Conservation (phyloP, 2,329 filamentous ascomycete genomes). For the Nigrospora sphaerica region DNA sequence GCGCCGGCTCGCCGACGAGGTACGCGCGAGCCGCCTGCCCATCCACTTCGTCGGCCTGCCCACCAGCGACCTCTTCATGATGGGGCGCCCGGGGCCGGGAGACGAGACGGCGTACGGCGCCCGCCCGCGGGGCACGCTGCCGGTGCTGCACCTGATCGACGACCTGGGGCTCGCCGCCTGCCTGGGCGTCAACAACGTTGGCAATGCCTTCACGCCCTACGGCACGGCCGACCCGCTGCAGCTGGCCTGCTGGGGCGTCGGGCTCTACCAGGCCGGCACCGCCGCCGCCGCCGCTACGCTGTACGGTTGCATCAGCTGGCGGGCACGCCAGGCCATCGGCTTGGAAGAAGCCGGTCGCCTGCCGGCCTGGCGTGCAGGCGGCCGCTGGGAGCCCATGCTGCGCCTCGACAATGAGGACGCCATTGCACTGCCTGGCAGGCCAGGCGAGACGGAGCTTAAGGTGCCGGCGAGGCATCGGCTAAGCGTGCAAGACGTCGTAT, state of each 20-base stretch:
- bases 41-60: conserved; percentile 63
- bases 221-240: conserved; percentile 59
- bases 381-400: conserved; percentile 16
- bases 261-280: conserved; percentile 61
- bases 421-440: conserved; percentile 12
- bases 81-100: conserved; percentile 35
- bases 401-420: conserved; percentile 15
- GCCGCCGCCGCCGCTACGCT: conserved; percentile 49
- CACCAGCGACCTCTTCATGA: conserved; percentile 68
- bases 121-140: conserved; percentile 51
- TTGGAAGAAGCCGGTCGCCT: conserved; percentile 6
- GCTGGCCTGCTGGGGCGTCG: conserved; percentile 56
- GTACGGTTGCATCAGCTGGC: conserved; percentile 32
- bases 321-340: conserved; percentile 27
- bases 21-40: conserved; percentile 41
- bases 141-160: conserved; percentile 53
- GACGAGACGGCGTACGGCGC: conserved; percentile 9
- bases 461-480: conserved; percentile 19
- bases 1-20: conserved; percentile 35
- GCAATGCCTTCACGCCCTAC: conserved; percentile 68
- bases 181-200: conserved; percentile 64
- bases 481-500: conserved; percentile 27
- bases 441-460: conserved; percentile 5
- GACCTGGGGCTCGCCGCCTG: conserved; percentile 50
- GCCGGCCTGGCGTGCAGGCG: conserved; percentile 9